phyloP scores from a whole-genome alignment of 768 basidiomycete genomes.

The Fistulinella prunicolor region DNA sequence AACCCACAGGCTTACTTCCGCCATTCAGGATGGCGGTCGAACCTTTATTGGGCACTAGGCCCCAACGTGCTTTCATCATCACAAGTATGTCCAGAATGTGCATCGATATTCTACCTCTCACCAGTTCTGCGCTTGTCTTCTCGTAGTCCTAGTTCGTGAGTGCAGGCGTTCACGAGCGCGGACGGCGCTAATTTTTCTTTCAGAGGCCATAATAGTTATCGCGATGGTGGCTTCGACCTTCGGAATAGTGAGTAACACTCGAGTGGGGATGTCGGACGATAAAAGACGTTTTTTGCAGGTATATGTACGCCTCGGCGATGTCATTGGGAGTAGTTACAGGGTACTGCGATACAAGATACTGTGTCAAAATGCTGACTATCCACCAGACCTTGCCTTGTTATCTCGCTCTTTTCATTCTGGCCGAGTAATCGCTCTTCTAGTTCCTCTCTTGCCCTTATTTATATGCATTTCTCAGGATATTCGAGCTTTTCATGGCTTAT shows the following conservation, averaged over 20 bases:
- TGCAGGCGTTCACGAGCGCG: constrained; percentile 15
- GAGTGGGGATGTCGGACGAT: background rate
- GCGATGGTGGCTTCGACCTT: constrained; percentile 74
- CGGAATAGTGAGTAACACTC: constrained; percentile 45
- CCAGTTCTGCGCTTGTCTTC: background rate
- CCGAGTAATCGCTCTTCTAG: constrained; percentile 52
- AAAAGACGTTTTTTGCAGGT: constrained; percentile 41
- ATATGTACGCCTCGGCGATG: constrained; percentile 30
- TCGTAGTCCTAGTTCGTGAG: constrained; percentile 59
- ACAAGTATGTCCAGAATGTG: constrained; percentile 50
- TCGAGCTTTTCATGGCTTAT: constrained; percentile 75
- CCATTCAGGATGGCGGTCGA: constrained; percentile 59
- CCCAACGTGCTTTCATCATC: constrained; percentile 68
- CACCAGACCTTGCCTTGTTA: constrained; percentile 77
- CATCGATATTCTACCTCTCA: background rate
- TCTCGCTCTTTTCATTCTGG: constrained; percentile 77
- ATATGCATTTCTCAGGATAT: constrained; percentile 48
- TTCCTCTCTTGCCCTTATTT: background rate
- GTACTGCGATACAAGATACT: constrained; percentile 27
- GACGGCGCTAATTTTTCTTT: constrained; percentile 3
- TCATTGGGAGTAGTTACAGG: constrained; percentile 46
- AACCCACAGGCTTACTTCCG: constrained; percentile 12
- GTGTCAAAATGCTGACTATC: constrained; percentile 11
- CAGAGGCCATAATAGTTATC: constrained; percentile 75
- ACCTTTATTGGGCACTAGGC: constrained; percentile 66